These are phyloP conservation scores for Pythium graminicola DNA, from an alignment of 352 stramenopile genomes.

Conservation along the genomic window DNA sequence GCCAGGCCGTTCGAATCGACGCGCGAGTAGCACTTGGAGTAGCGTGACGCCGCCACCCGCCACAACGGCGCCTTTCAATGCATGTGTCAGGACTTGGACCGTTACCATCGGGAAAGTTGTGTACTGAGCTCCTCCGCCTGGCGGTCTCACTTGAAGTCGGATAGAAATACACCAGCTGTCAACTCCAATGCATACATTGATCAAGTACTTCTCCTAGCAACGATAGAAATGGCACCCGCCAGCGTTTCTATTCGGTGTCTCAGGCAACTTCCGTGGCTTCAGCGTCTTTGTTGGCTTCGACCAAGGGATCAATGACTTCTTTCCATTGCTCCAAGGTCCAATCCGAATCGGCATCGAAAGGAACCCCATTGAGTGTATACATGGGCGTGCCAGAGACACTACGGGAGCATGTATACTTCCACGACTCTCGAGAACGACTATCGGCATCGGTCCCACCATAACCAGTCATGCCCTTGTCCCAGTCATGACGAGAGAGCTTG, in stretches of 20 bases:
- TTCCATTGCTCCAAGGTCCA: slow-evolving; percentile 52
- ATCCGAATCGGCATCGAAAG: slow-evolving; percentile 41
- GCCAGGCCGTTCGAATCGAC: slow-evolving; percentile 31
- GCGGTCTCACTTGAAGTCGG: neutral
- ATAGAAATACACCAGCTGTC: too few species aligned
- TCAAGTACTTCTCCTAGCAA: too few species aligned
- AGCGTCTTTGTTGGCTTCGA: slow-evolving; percentile 37
- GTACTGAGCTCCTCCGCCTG: too few species aligned
- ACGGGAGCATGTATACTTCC: slow-evolving; percentile 79
- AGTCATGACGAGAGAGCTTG: slow-evolving; percentile 50
- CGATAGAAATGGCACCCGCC: too few species aligned
- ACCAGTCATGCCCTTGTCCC: slow-evolving; percentile 63
- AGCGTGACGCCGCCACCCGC: slow-evolving; percentile 28
- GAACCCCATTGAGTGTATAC: slow-evolving; percentile 77
- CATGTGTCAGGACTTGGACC: slow-evolving; percentile 30
- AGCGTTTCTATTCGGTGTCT: too few species aligned
- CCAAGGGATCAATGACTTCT: slow-evolving; percentile 40
- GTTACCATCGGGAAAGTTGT: too few species aligned
- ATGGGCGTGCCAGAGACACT: slow-evolving; percentile 66
- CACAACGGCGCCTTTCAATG: slow-evolving; percentile 31
- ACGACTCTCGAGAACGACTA: slow-evolving; percentile 45
- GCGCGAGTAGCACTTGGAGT: slow-evolving; percentile 36
- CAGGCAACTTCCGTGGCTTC: too few species aligned
- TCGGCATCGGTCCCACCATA: slow-evolving; percentile 70
- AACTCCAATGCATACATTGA: too few species aligned